Evolutionary conservation across 2,329 filamentous ascomycete species (phyloP), one percentile per base, ranked within the genome.

Genomic region (Paecilomyces formosus): DNA sequence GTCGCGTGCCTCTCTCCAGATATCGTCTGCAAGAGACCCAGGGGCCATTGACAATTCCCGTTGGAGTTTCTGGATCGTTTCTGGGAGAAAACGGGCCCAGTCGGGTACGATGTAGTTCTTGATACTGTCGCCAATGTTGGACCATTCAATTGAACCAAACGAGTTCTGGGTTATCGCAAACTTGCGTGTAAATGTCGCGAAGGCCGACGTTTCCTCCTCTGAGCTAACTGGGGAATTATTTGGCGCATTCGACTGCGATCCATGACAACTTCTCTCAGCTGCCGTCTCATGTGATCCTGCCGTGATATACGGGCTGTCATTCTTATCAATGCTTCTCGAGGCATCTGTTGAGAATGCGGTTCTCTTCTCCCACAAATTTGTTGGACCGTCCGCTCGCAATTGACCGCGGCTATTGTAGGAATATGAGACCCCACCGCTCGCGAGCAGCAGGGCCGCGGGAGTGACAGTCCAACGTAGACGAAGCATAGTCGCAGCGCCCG

Each of bases 1-100:
- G 69, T 97, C 90, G 59, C 92, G 89, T 0, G 94, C 91, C 67
- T 97, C 93, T 63, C 82, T 80, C 94, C 94, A 97, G 59, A 99
- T 94, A 65, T 97, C 90, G 68, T 95, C 88, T 12, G 93, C 91
- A 50, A 99, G 78, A 0, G 92, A 96, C 1, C 92, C 93, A 0
- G 91, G 89, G 0, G 88, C 85, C 85, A 94, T 88, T 33, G 90
- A 94, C 15, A 97, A 80, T 74, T 97, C 93, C 22, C 85, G 84
- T 70, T 96, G 92, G 33, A 97, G 82, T 72, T 96, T 97, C 60
- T 84, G 82, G 57, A 95, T 78, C 57, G 90, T 91, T 2, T 80
- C 86, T 0, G 92, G 92, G 18, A 97, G 78, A 50, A 85, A 71
- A 63, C 85, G 88, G 33, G 88, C 86, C 93, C 93, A 97, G 50